A percentile compares a stretch with the other conserved stretches of the same genome.
These are phyloP conservation scores for Juncus effusus DNA, from an alignment of 176 grass and related monocot genomes.

Conservation along the genomic window DNA sequence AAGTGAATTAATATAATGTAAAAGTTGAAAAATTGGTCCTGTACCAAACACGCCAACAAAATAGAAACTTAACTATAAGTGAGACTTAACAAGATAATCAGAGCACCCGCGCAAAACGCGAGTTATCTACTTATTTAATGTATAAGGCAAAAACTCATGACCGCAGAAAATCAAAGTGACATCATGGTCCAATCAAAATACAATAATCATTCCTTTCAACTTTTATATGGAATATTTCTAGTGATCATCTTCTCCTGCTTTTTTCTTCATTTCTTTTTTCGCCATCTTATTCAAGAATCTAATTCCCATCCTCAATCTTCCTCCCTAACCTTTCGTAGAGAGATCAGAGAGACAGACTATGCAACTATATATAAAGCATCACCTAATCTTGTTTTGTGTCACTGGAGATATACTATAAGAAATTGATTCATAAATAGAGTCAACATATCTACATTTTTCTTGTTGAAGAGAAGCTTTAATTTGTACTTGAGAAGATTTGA, in stretches of 20 bases:
- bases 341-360: no score
- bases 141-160: neutral
- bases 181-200: constrained; percentile 20
- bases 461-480: neutral
- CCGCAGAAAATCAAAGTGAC: constrained; percentile 12
- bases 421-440: constrained; percentile 23
- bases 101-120: no score
- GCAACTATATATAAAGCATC: neutral
- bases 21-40: no score
- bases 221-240: constrained; percentile 44
- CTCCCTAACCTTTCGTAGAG: neutral
- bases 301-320: constrained; percentile 27
- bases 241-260: constrained; percentile 30
- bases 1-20: no score
- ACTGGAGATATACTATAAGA: neutral
- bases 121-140: no score
- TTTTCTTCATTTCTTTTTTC: constrained; percentile 35
- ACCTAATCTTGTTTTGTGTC: constrained; percentile 22
- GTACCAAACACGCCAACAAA: no score
- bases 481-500: neutral
- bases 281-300: constrained; percentile 40
- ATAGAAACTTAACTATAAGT: no score
- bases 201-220: constrained; percentile 29
- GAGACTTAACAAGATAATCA: no score
- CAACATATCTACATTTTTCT: constrained; percentile 4